phyloP scores from a whole-genome alignment of 371 early-diverging fungal genomes.

The Capillidium rhysosporum region DNA sequence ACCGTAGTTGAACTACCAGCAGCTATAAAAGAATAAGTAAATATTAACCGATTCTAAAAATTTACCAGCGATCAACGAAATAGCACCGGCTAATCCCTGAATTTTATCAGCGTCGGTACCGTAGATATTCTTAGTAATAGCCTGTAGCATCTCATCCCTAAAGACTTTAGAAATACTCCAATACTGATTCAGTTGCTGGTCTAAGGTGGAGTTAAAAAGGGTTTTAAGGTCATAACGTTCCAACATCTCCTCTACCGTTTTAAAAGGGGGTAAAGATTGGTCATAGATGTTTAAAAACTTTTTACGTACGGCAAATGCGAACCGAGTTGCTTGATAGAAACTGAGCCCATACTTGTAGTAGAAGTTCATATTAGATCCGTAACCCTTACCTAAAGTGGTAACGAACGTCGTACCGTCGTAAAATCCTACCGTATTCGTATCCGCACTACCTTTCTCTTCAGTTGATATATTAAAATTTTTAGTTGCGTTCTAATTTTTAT shows the following conservation, averaged over 20 bases:
- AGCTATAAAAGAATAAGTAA: slow-evolving; percentile 11
- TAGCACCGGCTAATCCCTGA: slow-evolving; percentile 4
- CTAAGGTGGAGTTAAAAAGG: not conserved
- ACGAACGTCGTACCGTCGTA: not conserved
- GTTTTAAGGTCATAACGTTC: not conserved
- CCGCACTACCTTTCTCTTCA: not conserved
- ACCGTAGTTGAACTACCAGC: slow-evolving; percentile 27
- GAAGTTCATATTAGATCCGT: not conserved
- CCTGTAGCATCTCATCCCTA: not conserved
- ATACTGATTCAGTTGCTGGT: not conserved
- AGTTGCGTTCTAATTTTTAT: slow-evolving; percentile 2
- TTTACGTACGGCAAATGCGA: not conserved
- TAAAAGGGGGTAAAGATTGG: not conserved
- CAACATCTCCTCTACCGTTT: slow-evolving; percentile 2
- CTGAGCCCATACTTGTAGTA: slow-evolving; percentile 3
- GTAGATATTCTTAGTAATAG: slow-evolving; percentile 3
- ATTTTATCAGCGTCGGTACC: not conserved
- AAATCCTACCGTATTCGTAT: not conserved
- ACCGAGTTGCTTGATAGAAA: not conserved
- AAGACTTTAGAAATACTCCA: not conserved
- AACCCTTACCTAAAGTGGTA: not conserved
- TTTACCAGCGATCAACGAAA: not conserved
- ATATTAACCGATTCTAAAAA: too few relatives aligned
- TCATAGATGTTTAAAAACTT: slow-evolving; percentile 3
- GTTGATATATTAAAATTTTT: not conserved